Evolutionary conservation across 2,329 filamentous ascomycete species (phyloP), one percentile per base, ranked within the genome.

Genomic region (Albophoma yamanashiensis): DNA sequence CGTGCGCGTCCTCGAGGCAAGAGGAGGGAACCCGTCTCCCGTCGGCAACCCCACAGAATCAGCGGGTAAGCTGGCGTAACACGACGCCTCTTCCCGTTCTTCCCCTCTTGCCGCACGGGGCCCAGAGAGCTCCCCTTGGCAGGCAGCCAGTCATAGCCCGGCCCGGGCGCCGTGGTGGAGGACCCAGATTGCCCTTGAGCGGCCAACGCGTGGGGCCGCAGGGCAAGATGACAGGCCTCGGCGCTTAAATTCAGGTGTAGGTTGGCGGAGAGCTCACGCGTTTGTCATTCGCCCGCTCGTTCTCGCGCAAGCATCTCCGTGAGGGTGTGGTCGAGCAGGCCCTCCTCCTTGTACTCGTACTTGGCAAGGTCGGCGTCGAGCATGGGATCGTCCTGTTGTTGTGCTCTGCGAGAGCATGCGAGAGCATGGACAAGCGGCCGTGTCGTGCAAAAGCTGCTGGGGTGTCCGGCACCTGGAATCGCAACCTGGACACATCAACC

Each of bases 241-340:
- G 82, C 82, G 82, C 81, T 84, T 84, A 84, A 53, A 74, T 69
- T 70, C 69, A 70, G 66, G 71, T 70, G 70, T 53, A n/a, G 34
- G 56, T 50, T 56, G 47, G 36, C 59, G 74, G 64, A 65, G 67
- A 25, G 64, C 71, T 76, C 74, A n/a, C 27, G 50, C 31, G 14
- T 20, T 22, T 14, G 20, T 14, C 73, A 64, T 63, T 64, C 57
- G 62, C 60, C 61, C 47, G 60, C 34, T 43, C 60, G 57, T 38
- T 34, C 43, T 38, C 39, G 39, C 7, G 17, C 34, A 22, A 17
- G 31, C 53, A 5, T 36, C n/a, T 17, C 20, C 11, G 53, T 34
- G 36, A 56, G 55, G 38, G 59, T 53, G 58, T 59, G 52, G 34
- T 38, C 27, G 43, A 36, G 50, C 17, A 53, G 17, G 20, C 20